These are phyloP conservation scores for Stagonosporopsis vannaccii DNA, from an alignment of 2,329 filamentous ascomycete species.

Conservation along the genomic window DNA sequence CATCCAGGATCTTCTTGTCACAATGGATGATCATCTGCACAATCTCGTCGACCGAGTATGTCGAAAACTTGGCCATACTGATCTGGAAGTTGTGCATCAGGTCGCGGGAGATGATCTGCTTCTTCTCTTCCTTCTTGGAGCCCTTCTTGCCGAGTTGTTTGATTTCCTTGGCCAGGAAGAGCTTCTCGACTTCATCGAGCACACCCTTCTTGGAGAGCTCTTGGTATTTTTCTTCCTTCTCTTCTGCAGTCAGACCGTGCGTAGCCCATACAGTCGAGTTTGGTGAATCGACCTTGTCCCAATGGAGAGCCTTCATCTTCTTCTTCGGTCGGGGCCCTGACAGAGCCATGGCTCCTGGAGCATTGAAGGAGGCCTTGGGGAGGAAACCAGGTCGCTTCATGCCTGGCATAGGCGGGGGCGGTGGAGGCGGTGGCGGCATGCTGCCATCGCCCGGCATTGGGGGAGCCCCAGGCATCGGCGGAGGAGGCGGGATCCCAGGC, in stretches of 20 bases:
- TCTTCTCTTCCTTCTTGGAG: conserved; percentile 91
- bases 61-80: conserved; percentile 91
- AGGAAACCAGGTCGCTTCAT: conserved; percentile 74
- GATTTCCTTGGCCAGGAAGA: conserved; percentile 97
- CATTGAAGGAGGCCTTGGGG: conserved; percentile 64
- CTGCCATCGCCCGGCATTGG: conserved; percentile 58
- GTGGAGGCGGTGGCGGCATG: conserved; percentile 62
- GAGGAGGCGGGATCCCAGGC: conserved; percentile 53
- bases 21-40: conserved; percentile 96
- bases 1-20: conserved; percentile 86
- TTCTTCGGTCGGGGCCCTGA: conserved; percentile 92
- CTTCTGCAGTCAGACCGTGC: conserved; percentile 83
- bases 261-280: conserved; percentile 92
- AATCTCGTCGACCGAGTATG: conserved; percentile 80
- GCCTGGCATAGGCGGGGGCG: conserved; percentile 67
- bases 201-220: conserved; percentile 95
- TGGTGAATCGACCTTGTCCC: conserved; percentile 96
- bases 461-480: conserved; percentile 57
- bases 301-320: conserved; percentile 99
- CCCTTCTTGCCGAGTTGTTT: conserved; percentile 78
- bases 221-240: conserved; percentile 93
- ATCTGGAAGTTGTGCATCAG: conserved; percentile 68
- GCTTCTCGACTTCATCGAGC: conserved; percentile 93
- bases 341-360: conserved; percentile 69
- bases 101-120: conserved; percentile 92